phyloP scores from a whole-genome alignment of 139 green algal genomes.

The Chlorella ohadii region DNA sequence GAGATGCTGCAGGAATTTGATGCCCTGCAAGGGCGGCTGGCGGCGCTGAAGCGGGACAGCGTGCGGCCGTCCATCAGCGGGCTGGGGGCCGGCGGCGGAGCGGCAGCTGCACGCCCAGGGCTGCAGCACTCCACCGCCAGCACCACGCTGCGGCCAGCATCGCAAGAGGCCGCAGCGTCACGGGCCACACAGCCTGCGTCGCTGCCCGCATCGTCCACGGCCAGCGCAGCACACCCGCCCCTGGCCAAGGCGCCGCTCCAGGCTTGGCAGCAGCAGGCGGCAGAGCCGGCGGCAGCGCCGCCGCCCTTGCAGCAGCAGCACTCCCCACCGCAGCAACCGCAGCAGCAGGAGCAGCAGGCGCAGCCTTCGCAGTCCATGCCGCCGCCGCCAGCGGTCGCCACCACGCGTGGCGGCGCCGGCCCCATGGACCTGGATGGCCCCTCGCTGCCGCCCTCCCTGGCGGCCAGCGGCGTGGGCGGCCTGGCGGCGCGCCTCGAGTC shows the following conservation, averaged over 20 bases:
- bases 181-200: conserved; percentile 16
- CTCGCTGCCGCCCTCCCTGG: background rate
- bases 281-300: background rate
- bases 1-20: conserved; percentile 56
- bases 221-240: background rate
- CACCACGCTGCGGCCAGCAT: background rate
- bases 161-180: background rate
- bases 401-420: background rate
- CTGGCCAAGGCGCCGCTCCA: background rate
- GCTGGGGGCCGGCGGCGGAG: background rate
- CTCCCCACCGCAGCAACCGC: background rate
- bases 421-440: background rate
- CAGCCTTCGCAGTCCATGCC: background rate
- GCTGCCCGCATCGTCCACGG: background rate
- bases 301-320: background rate
- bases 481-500: conserved; percentile 45
- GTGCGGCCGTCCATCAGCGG: conserved; percentile 38
- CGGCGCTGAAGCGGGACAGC: conserved; percentile 51
- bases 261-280: background rate
- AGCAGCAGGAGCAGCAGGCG: background rate
- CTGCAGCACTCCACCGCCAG: background rate
- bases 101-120: background rate
- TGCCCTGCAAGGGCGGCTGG: conserved; percentile 42
- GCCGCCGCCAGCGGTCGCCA: background rate
- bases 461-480: background rate